Conservation (phyloP, 2,329 filamentous ascomycete species). For the Fusarium transvaalense region DNA sequence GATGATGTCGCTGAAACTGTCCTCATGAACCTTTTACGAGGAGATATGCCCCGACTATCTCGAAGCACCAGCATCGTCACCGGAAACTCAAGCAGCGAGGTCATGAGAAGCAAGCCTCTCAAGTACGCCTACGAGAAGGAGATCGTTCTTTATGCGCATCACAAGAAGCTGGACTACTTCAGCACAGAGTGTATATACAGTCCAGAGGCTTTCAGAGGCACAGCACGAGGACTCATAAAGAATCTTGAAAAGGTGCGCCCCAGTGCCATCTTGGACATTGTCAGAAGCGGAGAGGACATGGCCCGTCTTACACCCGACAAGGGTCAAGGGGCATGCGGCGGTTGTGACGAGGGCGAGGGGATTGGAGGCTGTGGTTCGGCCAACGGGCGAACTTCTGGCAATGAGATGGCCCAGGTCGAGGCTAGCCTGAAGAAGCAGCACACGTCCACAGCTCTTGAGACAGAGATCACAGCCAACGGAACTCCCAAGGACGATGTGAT, state of each 20-base stretch:
- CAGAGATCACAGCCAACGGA: conserved; percentile 50
- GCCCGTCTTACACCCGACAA: conserved; percentile 73
- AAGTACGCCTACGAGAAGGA: conserved; percentile 99
- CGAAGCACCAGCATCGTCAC: conserved; percentile 92
- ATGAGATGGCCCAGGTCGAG: conserved; percentile 88
- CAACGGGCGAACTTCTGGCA: conserved; percentile 74
- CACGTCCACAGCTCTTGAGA: conserved; percentile 47
- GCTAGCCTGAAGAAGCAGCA: conserved; percentile 53
- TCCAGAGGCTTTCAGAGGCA: conserved; percentile 94
- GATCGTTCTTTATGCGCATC: conserved; percentile 96
- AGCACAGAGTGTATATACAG: conserved; percentile 99
- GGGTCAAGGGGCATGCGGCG: conserved; percentile 53
- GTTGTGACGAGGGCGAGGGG: conserved; percentile 55
- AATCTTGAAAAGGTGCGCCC: conserved; percentile 93
- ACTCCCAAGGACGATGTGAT: conserved; percentile 47
- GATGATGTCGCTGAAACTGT: conserved; percentile 98
- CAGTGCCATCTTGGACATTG: conserved; percentile 94
- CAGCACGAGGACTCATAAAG: conserved; percentile 91
- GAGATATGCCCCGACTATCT: conserved; percentile 87
- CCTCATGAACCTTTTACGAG: conserved; percentile 94
- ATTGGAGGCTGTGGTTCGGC: conserved; percentile 77
- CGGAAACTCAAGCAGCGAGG: conserved; percentile 80
- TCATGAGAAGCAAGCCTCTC: conserved; percentile 94
- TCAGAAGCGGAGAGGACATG: conserved; percentile 96
- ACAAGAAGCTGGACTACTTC: conserved; percentile 98